Conservation (phyloP, 257 asterid species). For the Lavandula angustifolia region DNA sequence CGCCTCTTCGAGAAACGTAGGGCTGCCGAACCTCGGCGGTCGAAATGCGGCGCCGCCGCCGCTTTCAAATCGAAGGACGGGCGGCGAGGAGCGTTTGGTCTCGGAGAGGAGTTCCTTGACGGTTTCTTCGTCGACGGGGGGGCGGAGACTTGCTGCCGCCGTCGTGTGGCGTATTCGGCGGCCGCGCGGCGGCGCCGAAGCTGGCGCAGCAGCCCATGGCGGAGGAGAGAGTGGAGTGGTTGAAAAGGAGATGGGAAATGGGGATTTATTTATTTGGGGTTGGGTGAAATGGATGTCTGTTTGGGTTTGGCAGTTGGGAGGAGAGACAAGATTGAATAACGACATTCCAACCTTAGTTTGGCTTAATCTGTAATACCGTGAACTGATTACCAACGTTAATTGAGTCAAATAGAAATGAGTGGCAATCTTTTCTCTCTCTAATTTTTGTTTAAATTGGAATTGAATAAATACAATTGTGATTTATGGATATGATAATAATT, state of each 20-base stretch:
- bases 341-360: neutral
- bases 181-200: conserved; percentile 26
- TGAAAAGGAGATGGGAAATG: neutral
- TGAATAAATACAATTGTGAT: no score
- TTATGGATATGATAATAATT: no score
- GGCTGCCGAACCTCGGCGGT: conserved; percentile 39
- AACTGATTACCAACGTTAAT: neutral
- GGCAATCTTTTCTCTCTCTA: no score
- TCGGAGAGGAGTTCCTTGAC: conserved; percentile 75
- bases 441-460: no score
- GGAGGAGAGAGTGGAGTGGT: neutral
- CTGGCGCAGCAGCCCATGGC: conserved; percentile 68
- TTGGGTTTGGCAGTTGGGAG: conserved; percentile 15
- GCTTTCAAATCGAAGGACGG: neutral
- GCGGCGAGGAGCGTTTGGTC: conserved; percentile 29
- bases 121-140: conserved; percentile 55
- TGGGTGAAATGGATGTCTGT: conserved; percentile 12
- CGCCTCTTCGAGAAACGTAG: conserved; percentile 39
- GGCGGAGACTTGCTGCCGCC: conserved; percentile 53
- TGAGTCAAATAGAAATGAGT: neutral
- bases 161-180: conserved; percentile 15
- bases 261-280: conserved; percentile 30
- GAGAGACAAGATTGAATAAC: conserved; percentile 6
- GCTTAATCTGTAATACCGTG: neutral
- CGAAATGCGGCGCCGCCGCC: conserved; percentile 9